phyloP scores from a whole-genome alignment of 2,329 filamentous ascomycete species.

The Colletotrichum liriopes region DNA sequence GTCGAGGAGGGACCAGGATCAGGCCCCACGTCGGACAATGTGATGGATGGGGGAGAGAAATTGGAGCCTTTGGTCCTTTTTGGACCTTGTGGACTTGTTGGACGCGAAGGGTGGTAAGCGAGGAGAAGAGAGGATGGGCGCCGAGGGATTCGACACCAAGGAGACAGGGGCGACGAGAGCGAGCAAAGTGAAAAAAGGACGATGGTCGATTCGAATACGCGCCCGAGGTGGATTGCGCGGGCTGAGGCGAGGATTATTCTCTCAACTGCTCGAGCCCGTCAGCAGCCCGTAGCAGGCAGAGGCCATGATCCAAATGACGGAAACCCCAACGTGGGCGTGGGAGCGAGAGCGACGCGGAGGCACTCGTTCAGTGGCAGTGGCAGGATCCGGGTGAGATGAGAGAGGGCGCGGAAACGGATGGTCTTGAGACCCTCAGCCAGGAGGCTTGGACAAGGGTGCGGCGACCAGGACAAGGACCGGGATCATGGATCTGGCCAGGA shows the following conservation, averaged over 20 bases:
- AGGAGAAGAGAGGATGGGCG: conserved; percentile 11
- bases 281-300: neutral
- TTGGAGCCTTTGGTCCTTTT: conserved; percentile 28
- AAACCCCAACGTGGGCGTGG: neutral
- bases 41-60: conserved; percentile 40
- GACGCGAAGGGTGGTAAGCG: conserved; percentile 26
- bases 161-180: neutral
- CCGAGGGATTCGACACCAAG: neutral
- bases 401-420: conserved; percentile 38
- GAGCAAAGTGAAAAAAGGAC: neutral
- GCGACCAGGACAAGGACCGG: conserved; percentile 34
- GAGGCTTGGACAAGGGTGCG: conserved; percentile 20
- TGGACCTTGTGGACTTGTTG: conserved; percentile 29
- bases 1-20: conserved; percentile 34
- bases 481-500: conserved; percentile 35
- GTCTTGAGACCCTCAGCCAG: conserved; percentile 22
- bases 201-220: neutral
- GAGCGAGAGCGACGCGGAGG: neutral
- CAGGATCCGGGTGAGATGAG: conserved; percentile 9
- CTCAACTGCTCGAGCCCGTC: neutral
- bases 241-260: neutral
- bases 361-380: conserved; percentile 20
- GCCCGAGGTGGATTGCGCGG: neutral
- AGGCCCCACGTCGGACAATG: conserved; percentile 40
- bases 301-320: neutral